Percentiles rank a stretch among this genome's conserved stretches.
phyloP scores from a whole-genome alignment of 352 stramenopile species.

The Peronospora farinosa region DNA sequence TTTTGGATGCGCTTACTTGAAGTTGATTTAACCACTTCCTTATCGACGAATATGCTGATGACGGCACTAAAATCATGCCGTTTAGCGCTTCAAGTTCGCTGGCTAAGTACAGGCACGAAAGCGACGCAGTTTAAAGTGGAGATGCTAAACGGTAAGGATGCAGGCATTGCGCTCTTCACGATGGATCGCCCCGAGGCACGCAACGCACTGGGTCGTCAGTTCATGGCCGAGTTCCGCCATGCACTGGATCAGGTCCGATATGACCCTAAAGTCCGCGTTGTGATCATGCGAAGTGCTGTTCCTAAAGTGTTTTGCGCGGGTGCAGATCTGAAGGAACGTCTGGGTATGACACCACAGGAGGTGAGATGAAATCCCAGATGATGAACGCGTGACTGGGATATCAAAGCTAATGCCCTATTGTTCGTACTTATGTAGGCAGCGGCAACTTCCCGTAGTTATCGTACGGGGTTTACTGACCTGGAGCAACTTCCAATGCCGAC shows the following conservation, averaged over 20 bases:
- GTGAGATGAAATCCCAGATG: conserved; percentile 19
- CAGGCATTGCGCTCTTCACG: conserved; percentile 67
- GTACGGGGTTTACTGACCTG: conserved; percentile 79
- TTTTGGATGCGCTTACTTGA: background rate
- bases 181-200: conserved; percentile 65
- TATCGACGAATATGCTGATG: conserved; percentile 5
- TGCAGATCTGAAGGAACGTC: conserved; percentile 87
- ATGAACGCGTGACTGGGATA: background rate
- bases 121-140: conserved; percentile 54
- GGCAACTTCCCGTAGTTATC: conserved; percentile 45
- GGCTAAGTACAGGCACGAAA: conserved; percentile 13
- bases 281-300: conserved; percentile 71
- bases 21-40: background rate
- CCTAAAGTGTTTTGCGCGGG: conserved; percentile 87
- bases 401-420: background rate
- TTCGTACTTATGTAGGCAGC: conserved; percentile 19
- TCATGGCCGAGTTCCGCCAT: conserved; percentile 73
- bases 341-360: conserved; percentile 82
- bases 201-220: conserved; percentile 75
- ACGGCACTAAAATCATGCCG: background rate
- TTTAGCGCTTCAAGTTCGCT: background rate
- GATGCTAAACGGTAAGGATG: conserved; percentile 45
- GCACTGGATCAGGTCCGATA: conserved; percentile 63
- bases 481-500: conserved; percentile 88
- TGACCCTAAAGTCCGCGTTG: conserved; percentile 65